Percentiles rank a stretch among this genome's conserved stretches.
These are phyloP conservation scores for Candida awuae DNA, from an alignment of 805 yeast species.

Conservation along the genomic window DNA sequence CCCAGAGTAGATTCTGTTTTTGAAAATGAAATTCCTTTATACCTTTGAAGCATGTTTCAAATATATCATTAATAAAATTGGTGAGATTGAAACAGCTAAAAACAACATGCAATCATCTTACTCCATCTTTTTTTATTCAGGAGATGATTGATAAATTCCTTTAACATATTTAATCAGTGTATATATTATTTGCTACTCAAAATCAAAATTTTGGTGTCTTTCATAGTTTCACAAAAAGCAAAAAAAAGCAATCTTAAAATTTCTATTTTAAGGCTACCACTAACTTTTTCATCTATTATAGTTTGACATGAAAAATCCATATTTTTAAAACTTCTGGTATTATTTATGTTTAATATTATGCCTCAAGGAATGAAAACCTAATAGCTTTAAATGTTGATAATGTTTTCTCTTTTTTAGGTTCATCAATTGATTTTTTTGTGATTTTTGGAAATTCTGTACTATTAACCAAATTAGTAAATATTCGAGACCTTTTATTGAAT, in stretches of 20 bases:
- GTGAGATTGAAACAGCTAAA: conserved; percentile 1
- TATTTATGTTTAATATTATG: too few relatives aligned
- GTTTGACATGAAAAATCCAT: conserved; percentile 1
- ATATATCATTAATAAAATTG: conserved; percentile 4
- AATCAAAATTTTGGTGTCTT: neutral
- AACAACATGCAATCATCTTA: conserved; percentile 3
- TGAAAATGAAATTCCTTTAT: neutral
- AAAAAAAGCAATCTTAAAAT: conserved; percentile 2
- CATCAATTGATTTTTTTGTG: neutral
- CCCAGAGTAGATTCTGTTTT: conserved; percentile 6
- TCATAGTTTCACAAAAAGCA: conserved; percentile 6
- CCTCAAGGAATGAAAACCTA: conserved; percentile 1
- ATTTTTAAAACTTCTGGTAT: too few relatives aligned
- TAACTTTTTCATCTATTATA: neutral
- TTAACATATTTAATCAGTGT: neutral
- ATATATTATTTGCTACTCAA: neutral
- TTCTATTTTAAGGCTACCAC: neutral
- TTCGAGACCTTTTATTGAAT: conserved; percentile 1
- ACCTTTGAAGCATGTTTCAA: neutral
- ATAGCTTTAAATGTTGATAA: neutral
- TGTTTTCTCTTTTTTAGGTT: conserved; percentile 3
- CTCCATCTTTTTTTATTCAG: conserved; percentile 1
- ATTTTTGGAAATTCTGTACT: too few relatives aligned
- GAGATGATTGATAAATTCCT: neutral
- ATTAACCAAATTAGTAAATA: too few relatives aligned